phyloP scores from a whole-genome alignment of 139 green algal genomes.

The Coccomyxa sp. region DNA sequence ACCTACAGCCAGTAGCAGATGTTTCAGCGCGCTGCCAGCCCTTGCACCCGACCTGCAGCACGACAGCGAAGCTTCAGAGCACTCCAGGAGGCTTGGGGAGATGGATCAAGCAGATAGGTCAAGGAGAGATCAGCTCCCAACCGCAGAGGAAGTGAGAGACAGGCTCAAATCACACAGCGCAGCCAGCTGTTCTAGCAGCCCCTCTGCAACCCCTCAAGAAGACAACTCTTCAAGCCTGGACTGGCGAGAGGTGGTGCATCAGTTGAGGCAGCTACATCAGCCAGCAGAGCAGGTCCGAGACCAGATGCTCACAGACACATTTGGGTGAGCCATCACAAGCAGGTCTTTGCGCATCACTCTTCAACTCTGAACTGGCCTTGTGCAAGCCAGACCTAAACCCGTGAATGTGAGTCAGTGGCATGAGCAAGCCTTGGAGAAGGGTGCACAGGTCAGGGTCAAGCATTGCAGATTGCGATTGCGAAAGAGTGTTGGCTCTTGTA shows the following conservation, averaged over 20 bases:
- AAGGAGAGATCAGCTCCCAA: background rate
- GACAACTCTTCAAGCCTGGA: background rate
- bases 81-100: background rate
- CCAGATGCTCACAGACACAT: constrained; percentile 12
- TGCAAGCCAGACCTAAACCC: no score
- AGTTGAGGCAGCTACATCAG: background rate
- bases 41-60: background rate
- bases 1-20: no score
- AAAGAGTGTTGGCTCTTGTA: background rate
- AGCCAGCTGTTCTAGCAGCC: background rate
- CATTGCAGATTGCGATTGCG: no score
- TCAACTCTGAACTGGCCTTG: no score
- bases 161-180: background rate
- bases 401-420: no score
- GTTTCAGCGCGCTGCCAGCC: no score
- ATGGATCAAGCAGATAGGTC: background rate
- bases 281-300: background rate
- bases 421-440: no score
- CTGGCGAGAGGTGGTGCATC: background rate
- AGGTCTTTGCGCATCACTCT: background rate
- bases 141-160: background rate
- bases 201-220: background rate
- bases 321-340: constrained; percentile 3
- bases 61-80: background rate
- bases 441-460: no score